Base-by-base conservation (phyloP, 176 grass and related monocot genomes). In the Musa beccarii region DNA sequence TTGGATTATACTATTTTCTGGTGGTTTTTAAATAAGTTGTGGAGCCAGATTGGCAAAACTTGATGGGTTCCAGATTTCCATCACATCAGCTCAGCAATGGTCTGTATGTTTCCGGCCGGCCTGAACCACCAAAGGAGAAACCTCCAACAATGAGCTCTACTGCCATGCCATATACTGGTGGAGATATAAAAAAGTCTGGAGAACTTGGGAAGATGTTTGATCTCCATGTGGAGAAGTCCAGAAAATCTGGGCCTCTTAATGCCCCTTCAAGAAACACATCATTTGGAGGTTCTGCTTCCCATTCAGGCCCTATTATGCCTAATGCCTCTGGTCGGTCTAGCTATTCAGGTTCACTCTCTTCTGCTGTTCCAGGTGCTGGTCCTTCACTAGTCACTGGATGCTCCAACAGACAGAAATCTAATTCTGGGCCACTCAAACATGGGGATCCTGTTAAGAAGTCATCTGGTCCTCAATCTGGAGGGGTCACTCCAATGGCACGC, bases 191-290 rank as follows among this genome's bases (percentile, higher is more conserved):
- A 75, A 96, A 92, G 82, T 96, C 92, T 71, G 92, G 92, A 54
- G 92, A 96, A 67, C 83, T 96, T 24, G 92, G 92, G 54, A 96
- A 96, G 76, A 96, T 96, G 92, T 96, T 96, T 82, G 92, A 96
- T 72, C 83, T 96, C 24, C 92, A 92, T 71, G 92, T 87, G 57
- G 92, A 92, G 54, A 96, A 92, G 51, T 96, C 92, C 22, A 86
- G 92, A 71, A 96, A 96, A 80, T 96, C 92, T 82, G 92, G 92
- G 70, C 92, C 89, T 78, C 73, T 91, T 71, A 91, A 76, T 43
- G 85, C 83, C 1, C 74, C 85, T 53, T 87, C 89, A 1, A 85
- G 89, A 67, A 91, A 87, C 69, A 11, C 74, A 72, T 91, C 89
- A 68, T 91, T 91, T 79, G 85, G 80, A 22, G 89, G 80, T 19